Evolutionary conservation across 2,329 filamentous ascomycete genomes (phyloP), one percentile per base, ranked within the genome.

Genomic region (Beauveria australis): DNA sequence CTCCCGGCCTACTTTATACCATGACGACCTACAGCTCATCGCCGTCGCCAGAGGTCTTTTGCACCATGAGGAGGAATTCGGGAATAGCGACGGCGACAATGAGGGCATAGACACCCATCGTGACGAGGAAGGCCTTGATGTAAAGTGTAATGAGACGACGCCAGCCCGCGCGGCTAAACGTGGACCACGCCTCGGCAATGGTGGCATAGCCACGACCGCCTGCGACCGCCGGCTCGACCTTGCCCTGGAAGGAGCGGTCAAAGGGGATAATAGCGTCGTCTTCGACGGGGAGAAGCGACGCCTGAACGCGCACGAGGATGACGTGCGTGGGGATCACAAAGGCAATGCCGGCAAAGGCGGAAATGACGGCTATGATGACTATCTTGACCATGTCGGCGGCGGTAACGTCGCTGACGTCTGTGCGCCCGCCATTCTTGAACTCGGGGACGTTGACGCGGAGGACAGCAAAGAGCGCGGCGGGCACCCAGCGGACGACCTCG

Each of bases 261-360:
- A 97, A 96, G 37, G 91, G 88, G 41, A 97, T 87, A 65, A 97
- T 89, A 28, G 90, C 86, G 75, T 95, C 88, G 66, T 92, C 83
- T 19, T 90, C 86, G 62, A 91, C 87, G 0, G 91, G 84, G 3
- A 97, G 84, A 67, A 96, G 85, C 53, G 90, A 93, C 7, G 92
- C 92, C 72, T 96, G 91, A 41, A 96, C 86, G 64, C 93, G 91
- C 65, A 89, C 81, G 62, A 96, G 84, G 24, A 90, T 83, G 37
- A 93, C 89, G 62, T 84, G 81, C 44, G 90, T 84, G 19, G 93
- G 92, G 61, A 97, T 81, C 64, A 90, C 79, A 62, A 92, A 74
- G 60, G 91, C 74, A 48, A 88, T 74, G 60, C 82, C 77, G 58
- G 86, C 70, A 61, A 79, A 70, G 9, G 86, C 64, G 48, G 78